Evolutionary conservation across 2,329 filamentous ascomycete genomes (phyloP).

Genomic region (Claviceps sorghi): DNA sequence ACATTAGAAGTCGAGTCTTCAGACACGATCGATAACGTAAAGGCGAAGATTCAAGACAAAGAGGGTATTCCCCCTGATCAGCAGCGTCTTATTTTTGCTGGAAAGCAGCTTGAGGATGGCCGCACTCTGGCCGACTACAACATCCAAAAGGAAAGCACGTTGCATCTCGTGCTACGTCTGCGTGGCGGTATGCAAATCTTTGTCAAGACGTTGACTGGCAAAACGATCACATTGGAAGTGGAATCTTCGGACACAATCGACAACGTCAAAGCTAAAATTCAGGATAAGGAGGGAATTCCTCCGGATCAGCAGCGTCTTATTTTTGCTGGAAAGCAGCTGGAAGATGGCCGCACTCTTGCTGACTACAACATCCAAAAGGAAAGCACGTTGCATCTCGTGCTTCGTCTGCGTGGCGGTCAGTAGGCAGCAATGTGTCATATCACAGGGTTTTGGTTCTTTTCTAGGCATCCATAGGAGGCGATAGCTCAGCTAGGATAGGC

Average conservation of each 20-base stretch:
- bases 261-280: conserved; percentile 89
- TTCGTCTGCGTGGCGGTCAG: conserved; percentile 60
- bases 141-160: conserved; percentile 81
- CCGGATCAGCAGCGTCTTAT: conserved; percentile 91
- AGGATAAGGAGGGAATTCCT: conserved; percentile 85
- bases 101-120: conserved; percentile 86
- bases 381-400: conserved; percentile 65
- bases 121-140: conserved; percentile 90
- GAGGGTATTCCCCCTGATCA: conserved; percentile 91
- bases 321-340: conserved; percentile 85
- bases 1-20: conserved; percentile 80
- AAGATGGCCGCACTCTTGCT: conserved; percentile 77
- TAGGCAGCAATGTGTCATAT: background rate
- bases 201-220: conserved; percentile 76
- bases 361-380: conserved; percentile 98
- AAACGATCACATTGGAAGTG: conserved; percentile 88
- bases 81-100: conserved; percentile 84
- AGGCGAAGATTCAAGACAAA: conserved; percentile 86
- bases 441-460: background rate
- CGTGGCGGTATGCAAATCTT: conserved; percentile 86
- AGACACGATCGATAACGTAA: conserved; percentile 90
- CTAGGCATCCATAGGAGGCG: background rate
- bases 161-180: conserved; percentile 69
- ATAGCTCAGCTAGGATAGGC: background rate
- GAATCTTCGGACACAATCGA: conserved; percentile 85